Evolutionary conservation across 1,284 basidiomycete species (phyloP), one percentile per base, ranked within the genome.

Genomic region (Schizophyllum amplum): DNA sequence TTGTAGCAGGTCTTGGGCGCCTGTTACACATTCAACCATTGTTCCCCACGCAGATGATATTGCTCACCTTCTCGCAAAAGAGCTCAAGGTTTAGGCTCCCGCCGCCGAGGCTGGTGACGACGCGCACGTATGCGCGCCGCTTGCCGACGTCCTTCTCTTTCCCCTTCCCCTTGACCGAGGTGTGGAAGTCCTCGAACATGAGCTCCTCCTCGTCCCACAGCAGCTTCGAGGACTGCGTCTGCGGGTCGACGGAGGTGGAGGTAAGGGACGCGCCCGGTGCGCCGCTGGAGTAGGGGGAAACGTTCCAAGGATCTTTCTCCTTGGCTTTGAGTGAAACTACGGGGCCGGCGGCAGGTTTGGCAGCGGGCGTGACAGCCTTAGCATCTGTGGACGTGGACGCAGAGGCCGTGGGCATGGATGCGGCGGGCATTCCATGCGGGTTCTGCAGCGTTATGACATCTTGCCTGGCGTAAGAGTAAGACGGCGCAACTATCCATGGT

Each of bases 1-100:
- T 99, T 99, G 71, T 98, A 99, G 66, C 94, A 96, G 0, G 96
- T 98, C 73, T 96, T 95, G 0, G 96, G 96, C 5, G 95, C 96
- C 84, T 94, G 57, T 24, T 47, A 59, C 47, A 5, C 47, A 24
- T 9, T 33, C 55, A 24, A 47, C 27, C 27, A n/a, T n/a, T n/a
- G n/a, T n/a, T n/a, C n/a, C n/a, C n/a, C n/a, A n/a, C n/a, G n/a
- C n/a, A n/a, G n/a, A n/a, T n/a, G n/a, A n/a, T n/a, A n/a, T n/a
- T n/a, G n/a, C n/a, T 24, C 46, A 87, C 90, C 76, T 91, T 91
- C 70, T 94, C 91, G 67, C 91, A 94, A 67, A 89, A 95, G 15
- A 99, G 75, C 70, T 99, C 96, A 22, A 98, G 65, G 65, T 98
- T 98, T 57, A 99, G 74, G 55, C 89, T 85, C 11, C 85, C 86